phyloP scores from a whole-genome alignment of 2,329 filamentous ascomycete species.

The Pseudogymnoascus pannorum region DNA sequence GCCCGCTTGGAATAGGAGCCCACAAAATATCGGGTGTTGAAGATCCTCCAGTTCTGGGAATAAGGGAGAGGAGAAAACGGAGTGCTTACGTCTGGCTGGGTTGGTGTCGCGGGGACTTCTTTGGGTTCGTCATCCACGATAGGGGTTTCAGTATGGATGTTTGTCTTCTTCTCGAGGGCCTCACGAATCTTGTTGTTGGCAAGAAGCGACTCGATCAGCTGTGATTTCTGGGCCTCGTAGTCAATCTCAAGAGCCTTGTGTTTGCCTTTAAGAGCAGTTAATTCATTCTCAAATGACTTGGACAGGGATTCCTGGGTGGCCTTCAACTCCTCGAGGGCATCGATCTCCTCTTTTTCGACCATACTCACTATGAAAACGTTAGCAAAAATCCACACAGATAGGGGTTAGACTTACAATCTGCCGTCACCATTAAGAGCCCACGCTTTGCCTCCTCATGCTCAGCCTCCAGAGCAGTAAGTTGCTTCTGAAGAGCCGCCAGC shows the following conservation, averaged over 20 bases:
- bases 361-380: constrained; percentile 39
- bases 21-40: constrained; percentile 4
- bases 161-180: constrained; percentile 32
- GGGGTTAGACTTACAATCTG: constrained; percentile 40
- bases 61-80: neutral
- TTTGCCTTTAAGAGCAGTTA: constrained; percentile 47
- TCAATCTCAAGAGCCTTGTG: constrained; percentile 43
- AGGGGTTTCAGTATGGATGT: neutral
- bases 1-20: neutral
- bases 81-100: constrained; percentile 1
- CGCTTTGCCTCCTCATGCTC: constrained; percentile 47
- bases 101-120: neutral
- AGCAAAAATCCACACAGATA: constrained; percentile 13
- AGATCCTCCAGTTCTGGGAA: neutral
- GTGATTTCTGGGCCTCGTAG: constrained; percentile 49
- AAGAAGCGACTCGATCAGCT: constrained; percentile 52
- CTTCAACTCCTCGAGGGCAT: constrained; percentile 52
- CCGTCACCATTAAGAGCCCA: constrained; percentile 44
- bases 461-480: constrained; percentile 36
- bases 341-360: constrained; percentile 45
- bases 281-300: constrained; percentile 50
- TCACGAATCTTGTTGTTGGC: constrained; percentile 54
- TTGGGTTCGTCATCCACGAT: neutral
- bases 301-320: constrained; percentile 52
- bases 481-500: constrained; percentile 39